These are phyloP conservation scores for Eucalyptus curtisii DNA, from an alignment of 345 rosid species.

Conservation along the genomic window DNA sequence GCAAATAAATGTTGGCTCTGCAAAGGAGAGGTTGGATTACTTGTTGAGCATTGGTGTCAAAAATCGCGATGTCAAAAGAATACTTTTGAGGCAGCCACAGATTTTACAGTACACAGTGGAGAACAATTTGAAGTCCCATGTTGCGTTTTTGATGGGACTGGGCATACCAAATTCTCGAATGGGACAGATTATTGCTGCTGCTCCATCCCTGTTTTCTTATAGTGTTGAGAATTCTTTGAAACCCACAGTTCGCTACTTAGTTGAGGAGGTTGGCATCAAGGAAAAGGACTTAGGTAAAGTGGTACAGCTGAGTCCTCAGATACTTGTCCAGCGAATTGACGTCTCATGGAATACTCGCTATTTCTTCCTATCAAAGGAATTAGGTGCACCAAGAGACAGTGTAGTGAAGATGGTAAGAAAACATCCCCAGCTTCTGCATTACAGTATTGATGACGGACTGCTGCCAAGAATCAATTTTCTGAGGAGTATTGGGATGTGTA, in stretches of 20 bases:
- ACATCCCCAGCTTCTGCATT: conserved; percentile 94
- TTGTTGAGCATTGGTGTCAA: conserved; percentile 81
- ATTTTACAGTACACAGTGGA: conserved; percentile 82
- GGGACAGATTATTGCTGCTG: conserved; percentile 70
- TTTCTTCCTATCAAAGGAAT: conserved; percentile 75
- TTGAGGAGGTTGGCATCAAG: conserved; percentile 92
- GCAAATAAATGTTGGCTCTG: conserved; percentile 66
- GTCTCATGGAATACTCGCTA: conserved; percentile 87
- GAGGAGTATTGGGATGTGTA: conserved; percentile 77
- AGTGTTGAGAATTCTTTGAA: conserved; percentile 84
- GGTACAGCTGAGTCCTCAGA: conserved; percentile 91
- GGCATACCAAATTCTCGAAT: conserved; percentile 74
- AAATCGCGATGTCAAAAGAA: conserved; percentile 70
- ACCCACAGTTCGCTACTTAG: conserved; percentile 84
- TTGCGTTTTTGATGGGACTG: conserved; percentile 60
- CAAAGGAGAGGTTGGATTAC: conserved; percentile 83
- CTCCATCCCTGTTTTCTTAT: conserved; percentile 82
- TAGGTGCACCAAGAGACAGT: conserved; percentile 88
- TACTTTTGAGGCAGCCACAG: conserved; percentile 91
- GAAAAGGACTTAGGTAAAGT: conserved; percentile 73
- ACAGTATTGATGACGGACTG: conserved; percentile 85
- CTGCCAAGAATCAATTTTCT: conserved; percentile 90
- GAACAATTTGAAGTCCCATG: conserved; percentile 70
- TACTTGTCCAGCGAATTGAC: conserved; percentile 89
- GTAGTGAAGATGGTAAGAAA: conserved; percentile 87